Conservation (phyloP, 257 asterid genomes). For the Rhazya stricta region DNA sequence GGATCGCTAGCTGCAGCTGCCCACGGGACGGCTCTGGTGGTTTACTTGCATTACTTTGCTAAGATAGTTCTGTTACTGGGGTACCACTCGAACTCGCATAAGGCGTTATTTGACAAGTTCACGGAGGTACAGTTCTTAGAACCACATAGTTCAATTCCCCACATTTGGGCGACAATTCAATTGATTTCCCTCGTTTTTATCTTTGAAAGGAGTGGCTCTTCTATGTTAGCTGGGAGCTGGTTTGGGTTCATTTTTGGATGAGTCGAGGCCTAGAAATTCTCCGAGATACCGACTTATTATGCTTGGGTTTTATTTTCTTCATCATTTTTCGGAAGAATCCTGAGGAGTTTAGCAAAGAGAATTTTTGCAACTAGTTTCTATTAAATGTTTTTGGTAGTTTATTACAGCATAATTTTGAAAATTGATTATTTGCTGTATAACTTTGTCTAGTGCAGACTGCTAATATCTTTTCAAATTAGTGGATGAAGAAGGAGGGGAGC, state of each 20-base stretch:
- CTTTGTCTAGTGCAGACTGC: neutral
- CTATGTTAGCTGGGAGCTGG: neutral
- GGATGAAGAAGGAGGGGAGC: neutral
- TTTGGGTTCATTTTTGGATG: neutral
- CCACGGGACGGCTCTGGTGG: slow-evolving; percentile 89
- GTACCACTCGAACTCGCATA: slow-evolving; percentile 27
- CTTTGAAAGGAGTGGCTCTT: neutral
- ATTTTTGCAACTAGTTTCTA: neutral
- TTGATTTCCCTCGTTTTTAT: neutral
- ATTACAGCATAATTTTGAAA: neutral
- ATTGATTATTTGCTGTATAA: neutral
- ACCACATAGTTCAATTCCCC: neutral
- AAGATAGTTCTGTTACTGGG: slow-evolving; percentile 67
- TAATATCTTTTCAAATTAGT: neutral
- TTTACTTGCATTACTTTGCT: slow-evolving; percentile 93
- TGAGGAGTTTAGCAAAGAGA: neutral
- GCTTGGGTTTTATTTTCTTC: slow-evolving; percentile 3
- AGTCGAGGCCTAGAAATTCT: neutral
- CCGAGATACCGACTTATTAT: neutral
- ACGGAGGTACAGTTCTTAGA: slow-evolving; percentile 56
- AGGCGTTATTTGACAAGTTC: slow-evolving; percentile 53
- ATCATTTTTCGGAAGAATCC: neutral
- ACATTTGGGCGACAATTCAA: neutral
- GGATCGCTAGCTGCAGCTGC: slow-evolving; percentile 98
- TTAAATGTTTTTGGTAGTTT: neutral